Evolutionary conservation across 2,329 filamentous ascomycete genomes (phyloP).

Genomic region (Dothidotthia symphoricarpi): DNA sequence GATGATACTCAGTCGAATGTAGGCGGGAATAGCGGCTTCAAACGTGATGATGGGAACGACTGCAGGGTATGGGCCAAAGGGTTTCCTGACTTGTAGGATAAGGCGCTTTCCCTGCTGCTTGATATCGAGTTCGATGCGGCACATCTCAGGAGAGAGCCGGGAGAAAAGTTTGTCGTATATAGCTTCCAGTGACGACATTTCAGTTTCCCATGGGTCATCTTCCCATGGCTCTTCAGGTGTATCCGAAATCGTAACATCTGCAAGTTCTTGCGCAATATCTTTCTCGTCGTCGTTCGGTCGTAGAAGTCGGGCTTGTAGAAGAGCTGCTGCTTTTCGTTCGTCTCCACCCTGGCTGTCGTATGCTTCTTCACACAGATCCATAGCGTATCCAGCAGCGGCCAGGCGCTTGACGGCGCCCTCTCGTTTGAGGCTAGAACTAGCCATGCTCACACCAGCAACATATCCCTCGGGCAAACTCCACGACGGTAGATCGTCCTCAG

Average conservation of each 20-base stretch:
- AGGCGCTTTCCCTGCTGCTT: slow-evolving; percentile 48
- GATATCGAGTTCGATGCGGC: slow-evolving; percentile 66
- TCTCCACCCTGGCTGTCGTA: slow-evolving; percentile 69
- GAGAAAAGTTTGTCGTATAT: slow-evolving; percentile 69
- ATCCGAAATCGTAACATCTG: slow-evolving; percentile 29
- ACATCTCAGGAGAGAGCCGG: slow-evolving; percentile 60
- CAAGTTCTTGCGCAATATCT: slow-evolving; percentile 33
- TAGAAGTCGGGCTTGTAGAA: slow-evolving; percentile 70
- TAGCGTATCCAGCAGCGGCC: slow-evolving; percentile 77
- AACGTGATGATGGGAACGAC: slow-evolving; percentile 68
- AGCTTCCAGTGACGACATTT: slow-evolving; percentile 77
- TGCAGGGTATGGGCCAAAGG: slow-evolving; percentile 68
- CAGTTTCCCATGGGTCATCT: slow-evolving; percentile 74
- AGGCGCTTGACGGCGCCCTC: slow-evolving; percentile 82
- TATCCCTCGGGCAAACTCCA: slow-evolving; percentile 94
- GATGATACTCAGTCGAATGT: slow-evolving; percentile 87
- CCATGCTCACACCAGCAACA: slow-evolving; percentile 83
- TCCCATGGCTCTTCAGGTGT: slow-evolving; percentile 48
- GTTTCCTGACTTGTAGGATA: slow-evolving; percentile 66
- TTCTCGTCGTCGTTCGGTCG: slow-evolving; percentile 36
- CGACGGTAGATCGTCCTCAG: slow-evolving; percentile 89
- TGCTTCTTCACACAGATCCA: slow-evolving; percentile 76
- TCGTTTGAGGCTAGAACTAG: slow-evolving; percentile 73
- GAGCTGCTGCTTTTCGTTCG: slow-evolving; percentile 74
- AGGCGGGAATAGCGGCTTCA: slow-evolving; percentile 71